Base-by-base conservation (phyloP, 2,329 filamentous ascomycete species). In the Pseudogymnoascus sp. region DNA sequence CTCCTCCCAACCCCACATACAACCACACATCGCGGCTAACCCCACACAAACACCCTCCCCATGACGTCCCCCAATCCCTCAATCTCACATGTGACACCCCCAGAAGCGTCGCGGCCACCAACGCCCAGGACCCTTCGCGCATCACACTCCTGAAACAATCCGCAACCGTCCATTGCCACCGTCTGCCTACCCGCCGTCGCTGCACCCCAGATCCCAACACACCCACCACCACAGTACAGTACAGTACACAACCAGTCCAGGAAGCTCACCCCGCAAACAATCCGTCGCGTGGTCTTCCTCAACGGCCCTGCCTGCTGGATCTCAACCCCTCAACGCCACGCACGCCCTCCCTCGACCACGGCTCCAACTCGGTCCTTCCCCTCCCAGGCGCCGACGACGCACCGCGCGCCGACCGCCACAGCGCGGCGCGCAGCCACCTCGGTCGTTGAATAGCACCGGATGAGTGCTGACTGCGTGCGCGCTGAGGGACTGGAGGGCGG, bases 11-110 rank as follows among this genome's bases (percentile, higher is more conserved):
- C 28, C 28, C 28, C 28, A 31, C 28, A 28, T 8, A 33, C 31
- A 33, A 12, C 28, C 31, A 28, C 28, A 23, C 45, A 52, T 52
- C 45, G 25, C 45, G 45, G 45, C 45, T 52, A 52, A 18, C 45
- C 45, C 45, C 45, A 52, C 45, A 6, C 43, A 49, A 25, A n/a
- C 5, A 41, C 43, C 7, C 43, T 11, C 43, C 43, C 14, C 43
- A 52, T 52, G 45, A 52, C 45, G 45, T 52, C 43, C 23, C 45
- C 7, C 14, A 28, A 31, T 31, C 45, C 45, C 45, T 52, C 7
- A 16, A 52, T 52, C 45, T 31, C 45, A 52, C 45, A 52, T 52
- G 45, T 52, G 45, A 52, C 45, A 31, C 45, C 25, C 45, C 45
- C 28, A 52, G 28, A 28, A 31, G 45, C 45, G 45, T 52, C 14